A percentile compares a stretch with the other conserved stretches of the same genome.
Conservation (phyloP, 768 basidiomycete genomes). For the Clavaria fumosa region DNA sequence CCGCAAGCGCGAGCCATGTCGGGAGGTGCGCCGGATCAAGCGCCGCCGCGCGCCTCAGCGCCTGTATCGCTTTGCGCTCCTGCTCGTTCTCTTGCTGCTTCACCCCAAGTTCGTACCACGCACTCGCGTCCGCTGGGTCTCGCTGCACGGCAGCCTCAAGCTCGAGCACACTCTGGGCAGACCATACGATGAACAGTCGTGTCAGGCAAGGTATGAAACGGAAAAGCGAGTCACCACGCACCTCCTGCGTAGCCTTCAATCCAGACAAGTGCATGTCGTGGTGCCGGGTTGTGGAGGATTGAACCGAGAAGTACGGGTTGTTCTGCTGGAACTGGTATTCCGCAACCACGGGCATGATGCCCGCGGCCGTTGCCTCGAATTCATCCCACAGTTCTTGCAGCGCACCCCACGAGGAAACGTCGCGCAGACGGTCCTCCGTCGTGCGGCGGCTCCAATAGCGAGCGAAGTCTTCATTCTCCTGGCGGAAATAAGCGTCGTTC, state of each 20-base stretch:
- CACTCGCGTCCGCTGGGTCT: conserved; percentile 48
- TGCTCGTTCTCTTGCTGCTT: conserved; percentile 98
- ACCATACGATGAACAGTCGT: too few relatives aligned
- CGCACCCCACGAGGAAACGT: conserved; percentile 36
- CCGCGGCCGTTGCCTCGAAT: conserved; percentile 59
- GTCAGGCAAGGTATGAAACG: too few relatives aligned
- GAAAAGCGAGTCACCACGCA: conserved; percentile 15
- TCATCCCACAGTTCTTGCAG: conserved; percentile 70
- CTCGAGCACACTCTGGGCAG: conserved; percentile 62
- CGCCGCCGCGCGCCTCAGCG: conserved; percentile 64
- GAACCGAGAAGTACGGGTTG: conserved; percentile 65
- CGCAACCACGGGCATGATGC: conserved; percentile 38
- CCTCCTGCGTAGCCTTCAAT: conserved; percentile 28
- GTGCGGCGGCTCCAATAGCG: conserved; percentile 40
- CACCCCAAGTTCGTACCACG: conserved; percentile 89
- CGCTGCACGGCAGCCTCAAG: conserved; percentile 81
- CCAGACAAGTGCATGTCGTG: conserved; percentile 24
- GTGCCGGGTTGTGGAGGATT: conserved; percentile 37
- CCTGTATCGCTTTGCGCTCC: conserved; percentile 78
- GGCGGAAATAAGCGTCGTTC: conserved; percentile 54
- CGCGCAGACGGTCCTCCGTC: conserved; percentile 9
- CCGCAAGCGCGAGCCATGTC: conserved; percentile 81
- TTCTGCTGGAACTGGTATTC: conserved; percentile 59
- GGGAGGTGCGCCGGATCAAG: conserved; percentile 64
- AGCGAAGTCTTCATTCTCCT: conserved; percentile 54